Percentiles rank a stretch among this genome's conserved stretches.
These are phyloP conservation scores for Cystobasidium slooffiae DNA, from an alignment of 1,284 basidiomycete species.

Conservation along the genomic window DNA sequence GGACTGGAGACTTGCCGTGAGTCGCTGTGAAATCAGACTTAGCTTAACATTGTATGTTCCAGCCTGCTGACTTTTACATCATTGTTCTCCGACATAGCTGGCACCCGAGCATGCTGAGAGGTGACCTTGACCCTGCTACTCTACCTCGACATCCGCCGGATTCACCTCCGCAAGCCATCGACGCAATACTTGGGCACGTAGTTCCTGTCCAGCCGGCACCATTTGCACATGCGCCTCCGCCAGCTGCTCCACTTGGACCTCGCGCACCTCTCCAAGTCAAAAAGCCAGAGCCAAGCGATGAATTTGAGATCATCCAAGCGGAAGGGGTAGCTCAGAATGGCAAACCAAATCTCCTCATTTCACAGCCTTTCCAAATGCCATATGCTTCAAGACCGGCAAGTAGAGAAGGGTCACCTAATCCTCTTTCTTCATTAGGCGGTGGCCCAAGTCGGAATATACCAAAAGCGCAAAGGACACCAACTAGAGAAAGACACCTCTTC, in stretches of 20 bases:
- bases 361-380: conserved; percentile 28
- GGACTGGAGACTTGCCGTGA: conserved; percentile 38
- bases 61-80: too few species aligned
- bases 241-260: background rate
- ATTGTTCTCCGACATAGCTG: conserved; percentile 1
- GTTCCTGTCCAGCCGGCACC: background rate
- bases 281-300: background rate
- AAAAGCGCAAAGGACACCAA: conserved; percentile 22
- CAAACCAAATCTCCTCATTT: conserved; percentile 12
- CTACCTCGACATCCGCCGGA: conserved; percentile 29
- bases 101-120: conserved; percentile 34
- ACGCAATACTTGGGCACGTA: background rate
- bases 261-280: background rate
- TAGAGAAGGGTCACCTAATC: conserved; percentile 2
- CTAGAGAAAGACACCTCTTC: conserved; percentile 15
- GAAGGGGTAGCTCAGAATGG: conserved; percentile 2
- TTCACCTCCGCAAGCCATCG: background rate
- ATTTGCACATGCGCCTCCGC: background rate
- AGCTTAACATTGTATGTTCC: too few species aligned
- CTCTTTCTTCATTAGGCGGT: conserved; percentile 4
- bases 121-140: conserved; percentile 29
- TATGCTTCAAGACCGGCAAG: conserved; percentile 32
- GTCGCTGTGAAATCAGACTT: background rate
- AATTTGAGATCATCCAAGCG: conserved; percentile 9
- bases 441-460: conserved; percentile 7